These are phyloP conservation scores for Venturia aucupariae DNA, from an alignment of 2,329 filamentous ascomycete genomes.

Conservation along the genomic window DNA sequence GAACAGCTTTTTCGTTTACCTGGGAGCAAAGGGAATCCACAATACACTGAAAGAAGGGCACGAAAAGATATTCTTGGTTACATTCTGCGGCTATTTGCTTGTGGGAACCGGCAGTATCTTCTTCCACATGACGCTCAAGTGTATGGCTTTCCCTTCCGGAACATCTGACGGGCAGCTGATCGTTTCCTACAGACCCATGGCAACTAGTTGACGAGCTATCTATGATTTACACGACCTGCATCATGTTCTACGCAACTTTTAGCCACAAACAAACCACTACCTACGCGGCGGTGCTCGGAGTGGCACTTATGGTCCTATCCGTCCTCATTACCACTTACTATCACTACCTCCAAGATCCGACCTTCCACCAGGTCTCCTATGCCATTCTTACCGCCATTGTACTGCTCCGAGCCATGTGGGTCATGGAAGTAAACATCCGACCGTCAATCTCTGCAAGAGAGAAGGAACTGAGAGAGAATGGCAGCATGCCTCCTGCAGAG, in stretches of 20 bases:
- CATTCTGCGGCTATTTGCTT: constrained; percentile 52
- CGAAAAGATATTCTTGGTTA: constrained; percentile 63
- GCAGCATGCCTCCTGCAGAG: constrained; percentile 23
- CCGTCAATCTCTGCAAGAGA: constrained; percentile 41
- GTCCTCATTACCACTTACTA: constrained; percentile 71
- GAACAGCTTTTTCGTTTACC: constrained; percentile 70
- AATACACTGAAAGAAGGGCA: constrained; percentile 66
- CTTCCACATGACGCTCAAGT: constrained; percentile 57
- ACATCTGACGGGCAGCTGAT: neutral
- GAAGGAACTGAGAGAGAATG: constrained; percentile 27
- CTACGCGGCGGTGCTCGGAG: constrained; percentile 46
- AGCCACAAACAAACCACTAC: constrained; percentile 43
- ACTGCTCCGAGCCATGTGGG: constrained; percentile 63
- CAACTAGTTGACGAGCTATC: constrained; percentile 61
- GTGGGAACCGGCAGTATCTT: constrained; percentile 54
- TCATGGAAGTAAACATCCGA: constrained; percentile 61
- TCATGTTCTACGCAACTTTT: constrained; percentile 67
- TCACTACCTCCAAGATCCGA: constrained; percentile 70
- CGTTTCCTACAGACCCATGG: constrained; percentile 48
- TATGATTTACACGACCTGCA: constrained; percentile 63
- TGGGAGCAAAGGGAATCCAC: constrained; percentile 64
- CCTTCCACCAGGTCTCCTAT: constrained; percentile 76
- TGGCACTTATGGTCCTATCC: constrained; percentile 43
- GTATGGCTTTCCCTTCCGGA: constrained; percentile 28
- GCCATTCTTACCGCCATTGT: constrained; percentile 62